These are phyloP conservation scores for Tolypocladium tundrense DNA, from an alignment of 2,329 filamentous ascomycete genomes.

Conservation along the genomic window DNA sequence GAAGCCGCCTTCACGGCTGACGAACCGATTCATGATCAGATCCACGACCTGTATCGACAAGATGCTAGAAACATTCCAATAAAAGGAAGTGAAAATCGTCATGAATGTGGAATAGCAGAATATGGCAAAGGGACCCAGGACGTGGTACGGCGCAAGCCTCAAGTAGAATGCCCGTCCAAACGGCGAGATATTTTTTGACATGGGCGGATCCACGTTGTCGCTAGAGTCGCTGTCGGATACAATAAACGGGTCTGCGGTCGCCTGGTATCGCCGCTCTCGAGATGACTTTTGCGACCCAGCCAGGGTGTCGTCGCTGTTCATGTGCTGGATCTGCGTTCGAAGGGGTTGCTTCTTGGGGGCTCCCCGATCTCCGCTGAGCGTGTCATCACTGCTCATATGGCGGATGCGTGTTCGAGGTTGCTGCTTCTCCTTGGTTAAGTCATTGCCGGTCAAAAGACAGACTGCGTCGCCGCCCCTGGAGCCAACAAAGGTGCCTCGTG, in stretches of 20 bases:
- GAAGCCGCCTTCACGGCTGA: slow-evolving; percentile 11
- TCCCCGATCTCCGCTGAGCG: slow-evolving; percentile 5
- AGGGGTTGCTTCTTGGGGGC: slow-evolving; percentile 2
- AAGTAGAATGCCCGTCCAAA: slow-evolving; percentile 48
- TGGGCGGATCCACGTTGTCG: not conserved
- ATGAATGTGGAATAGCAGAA: slow-evolving; percentile 38
- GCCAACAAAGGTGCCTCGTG: slow-evolving; percentile 39
- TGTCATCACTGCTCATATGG: slow-evolving; percentile 12
- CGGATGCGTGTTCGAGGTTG: slow-evolving; percentile 3
- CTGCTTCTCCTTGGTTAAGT: slow-evolving; percentile 1
- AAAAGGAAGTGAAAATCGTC: slow-evolving; percentile 34
- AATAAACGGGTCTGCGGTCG: slow-evolving; percentile 2
- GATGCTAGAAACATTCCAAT: slow-evolving; percentile 40
- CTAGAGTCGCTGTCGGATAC: slow-evolving; percentile 11
- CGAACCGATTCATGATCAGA: slow-evolving; percentile 14
- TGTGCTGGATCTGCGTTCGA: slow-evolving; percentile 8
- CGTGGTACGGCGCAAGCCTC: slow-evolving; percentile 36
- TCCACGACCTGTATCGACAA: slow-evolving; percentile 36
- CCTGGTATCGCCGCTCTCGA: slow-evolving; percentile 1
- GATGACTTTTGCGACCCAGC: slow-evolving; percentile 5
- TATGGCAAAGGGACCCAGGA: slow-evolving; percentile 35
- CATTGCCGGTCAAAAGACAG: slow-evolving; percentile 21
- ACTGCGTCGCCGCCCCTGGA: slow-evolving; percentile 40
- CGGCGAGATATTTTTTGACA: slow-evolving; percentile 22
- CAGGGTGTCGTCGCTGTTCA: slow-evolving; percentile 16